These are phyloP conservation scores for Aphanocladium album DNA, from an alignment of 2,329 filamentous ascomycete genomes.

Conservation along the genomic window DNA sequence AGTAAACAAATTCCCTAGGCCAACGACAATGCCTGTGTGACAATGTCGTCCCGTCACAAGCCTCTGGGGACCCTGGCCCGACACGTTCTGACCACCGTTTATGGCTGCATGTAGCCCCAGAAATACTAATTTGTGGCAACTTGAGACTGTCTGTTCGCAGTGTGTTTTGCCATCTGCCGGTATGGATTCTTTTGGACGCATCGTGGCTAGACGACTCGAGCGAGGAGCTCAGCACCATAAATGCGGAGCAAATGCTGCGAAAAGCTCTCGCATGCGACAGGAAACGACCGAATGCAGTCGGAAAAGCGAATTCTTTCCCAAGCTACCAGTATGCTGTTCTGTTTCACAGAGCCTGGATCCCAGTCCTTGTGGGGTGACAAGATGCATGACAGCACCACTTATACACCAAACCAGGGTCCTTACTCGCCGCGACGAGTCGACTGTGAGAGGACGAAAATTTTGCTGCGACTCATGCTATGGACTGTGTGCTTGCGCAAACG, in stretches of 20 bases:
- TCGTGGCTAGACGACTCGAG: background rate
- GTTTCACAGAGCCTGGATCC: conserved; percentile 2
- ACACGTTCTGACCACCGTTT: background rate
- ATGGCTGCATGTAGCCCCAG: background rate
- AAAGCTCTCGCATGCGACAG: background rate
- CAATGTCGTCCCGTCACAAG: background rate
- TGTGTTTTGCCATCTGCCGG: background rate
- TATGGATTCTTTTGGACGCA: background rate
- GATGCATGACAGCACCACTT: conserved; percentile 8
- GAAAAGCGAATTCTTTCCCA: background rate
- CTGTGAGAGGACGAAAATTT: background rate
- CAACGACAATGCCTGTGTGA: background rate
- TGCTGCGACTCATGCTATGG: background rate
- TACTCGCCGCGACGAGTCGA: background rate
- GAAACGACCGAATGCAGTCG: no score
- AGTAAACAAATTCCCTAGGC: background rate
- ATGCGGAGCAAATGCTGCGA: background rate
- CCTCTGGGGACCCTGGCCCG: background rate
- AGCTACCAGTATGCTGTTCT: background rate
- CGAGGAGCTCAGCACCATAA: background rate
- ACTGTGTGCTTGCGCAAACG: background rate
- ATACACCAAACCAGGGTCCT: background rate
- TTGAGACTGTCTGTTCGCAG: background rate
- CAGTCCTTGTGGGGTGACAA: background rate
- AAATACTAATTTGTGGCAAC: background rate